Percentiles rank a stretch among this genome's conserved stretches.
Evolutionary conservation across 768 basidiomycete species (phyloP).

Genomic region (Termitomyces sp.): DNA sequence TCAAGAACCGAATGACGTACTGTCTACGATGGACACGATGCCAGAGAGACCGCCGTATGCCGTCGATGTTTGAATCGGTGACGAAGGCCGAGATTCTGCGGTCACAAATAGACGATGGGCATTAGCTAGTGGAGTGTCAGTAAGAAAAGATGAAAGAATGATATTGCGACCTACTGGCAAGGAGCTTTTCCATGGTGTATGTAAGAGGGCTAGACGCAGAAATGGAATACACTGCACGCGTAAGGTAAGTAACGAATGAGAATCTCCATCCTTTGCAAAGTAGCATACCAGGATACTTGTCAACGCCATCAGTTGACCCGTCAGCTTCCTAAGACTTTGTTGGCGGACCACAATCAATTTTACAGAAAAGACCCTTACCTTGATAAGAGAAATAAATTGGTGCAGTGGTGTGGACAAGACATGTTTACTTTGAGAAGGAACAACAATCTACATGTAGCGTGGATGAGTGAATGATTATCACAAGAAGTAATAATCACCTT

Average conservation of each 20-base stretch:
- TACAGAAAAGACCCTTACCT: slow-evolving; percentile 40
- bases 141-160: neutral
- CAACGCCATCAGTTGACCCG: slow-evolving; percentile 77
- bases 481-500: slow-evolving; percentile 41
- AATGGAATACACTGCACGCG: slow-evolving; percentile 67
- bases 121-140: slow-evolving; percentile 48
- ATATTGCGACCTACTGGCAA: slow-evolving; percentile 62
- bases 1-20: slow-evolving; percentile 39
- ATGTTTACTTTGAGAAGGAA: slow-evolving; percentile 78
- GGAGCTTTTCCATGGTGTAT: slow-evolving; percentile 76
- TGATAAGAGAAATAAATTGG: slow-evolving; percentile 70
- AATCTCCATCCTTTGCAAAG: neutral
- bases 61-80: slow-evolving; percentile 44
- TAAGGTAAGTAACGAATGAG: neutral
- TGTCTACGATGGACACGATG: slow-evolving; percentile 81
- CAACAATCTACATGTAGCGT: slow-evolving; percentile 53
- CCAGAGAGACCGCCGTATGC: slow-evolving; percentile 57
- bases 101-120: slow-evolving; percentile 80
- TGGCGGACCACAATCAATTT: neutral
- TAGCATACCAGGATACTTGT: slow-evolving; percentile 69
- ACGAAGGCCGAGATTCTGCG: slow-evolving; percentile 54
- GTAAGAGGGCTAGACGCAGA: slow-evolving; percentile 59
- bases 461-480: neutral
- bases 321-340: slow-evolving; percentile 51
- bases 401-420: slow-evolving; percentile 68